Evolutionary conservation across 768 basidiomycete species (phyloP), one percentile per base, ranked within the genome.

Genomic region (Collybia sordida): DNA sequence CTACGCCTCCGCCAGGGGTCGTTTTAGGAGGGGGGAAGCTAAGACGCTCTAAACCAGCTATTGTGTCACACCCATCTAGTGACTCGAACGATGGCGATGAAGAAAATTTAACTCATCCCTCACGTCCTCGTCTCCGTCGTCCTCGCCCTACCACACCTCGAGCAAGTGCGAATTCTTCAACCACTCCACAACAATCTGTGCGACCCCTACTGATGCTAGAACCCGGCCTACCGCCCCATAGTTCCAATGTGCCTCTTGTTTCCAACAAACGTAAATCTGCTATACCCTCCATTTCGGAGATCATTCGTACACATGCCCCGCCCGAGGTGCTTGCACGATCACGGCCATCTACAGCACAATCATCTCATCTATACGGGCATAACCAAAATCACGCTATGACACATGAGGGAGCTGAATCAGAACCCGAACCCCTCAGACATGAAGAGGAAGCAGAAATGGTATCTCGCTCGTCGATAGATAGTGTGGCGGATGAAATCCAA

Each of bases 391-490:
- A 78, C 66, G 60, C 70, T 22, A 73, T 71, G 9, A 63, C 77
- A 18, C 72, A 73, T 38, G 82, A 83, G 64, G 79, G 81, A 57
- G 69, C 71, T 2, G 82, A 83, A 62, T 75, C 78, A 25, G 83
- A 82, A 55, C 73, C 69, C 24, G 74, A 78, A 49, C 71, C 75
- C 6, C 58, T 77, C 39, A 64, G 74, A 35, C 69, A 72, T 34
- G 77, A 79, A 46, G 85, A 85, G 51, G 86, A 87, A 52, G 71
- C 73, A 2, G 87, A 88, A 39, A 60, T 86, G 41, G 55, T 89
- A 43, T 85, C 86, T 35, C 82, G 88, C n/a, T 93, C 92, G 18
- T 93, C 90, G 15, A 81, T 92, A 54, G 92, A 94, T 65, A 92
- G 90, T 52, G 84, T 94, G 22, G 88, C 90, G 18, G 85, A 90